A percentile compares a stretch with the other conserved stretches of the same genome.
These are phyloP conservation scores for Isoetes taiwanensis DNA, from an alignment of 75 land plant species.

Conservation along the genomic window DNA sequence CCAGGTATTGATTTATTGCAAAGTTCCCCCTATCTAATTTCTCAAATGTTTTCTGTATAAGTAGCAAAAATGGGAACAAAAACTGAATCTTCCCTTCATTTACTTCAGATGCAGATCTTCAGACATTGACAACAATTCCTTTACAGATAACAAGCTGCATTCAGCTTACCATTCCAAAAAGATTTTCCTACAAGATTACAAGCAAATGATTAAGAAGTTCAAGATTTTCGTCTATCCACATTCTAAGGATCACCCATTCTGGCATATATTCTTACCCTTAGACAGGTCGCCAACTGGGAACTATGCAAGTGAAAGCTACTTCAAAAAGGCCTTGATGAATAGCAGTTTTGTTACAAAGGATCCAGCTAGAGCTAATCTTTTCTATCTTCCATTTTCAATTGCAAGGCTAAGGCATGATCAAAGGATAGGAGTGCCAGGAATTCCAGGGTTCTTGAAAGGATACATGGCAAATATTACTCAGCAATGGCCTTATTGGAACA, in stretches of 20 bases:
- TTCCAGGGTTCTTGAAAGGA: conserved; percentile 12
- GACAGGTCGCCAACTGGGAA: conserved; percentile 30
- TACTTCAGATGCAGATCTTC: too few relatives aligned
- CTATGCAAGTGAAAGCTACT: conserved; percentile 73
- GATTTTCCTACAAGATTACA: conserved; percentile 41
- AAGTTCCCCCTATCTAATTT: too few relatives aligned
- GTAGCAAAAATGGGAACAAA: too few relatives aligned
- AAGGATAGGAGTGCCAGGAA: conserved; percentile 37
- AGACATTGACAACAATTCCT: too few relatives aligned
- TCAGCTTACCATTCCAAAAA: conserved; percentile 42
- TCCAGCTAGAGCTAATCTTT: conserved; percentile 54
- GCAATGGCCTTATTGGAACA: conserved; percentile 52
- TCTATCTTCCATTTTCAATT: conserved; percentile 64
- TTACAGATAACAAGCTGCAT: too few relatives aligned
- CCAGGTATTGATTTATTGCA: too few relatives aligned
- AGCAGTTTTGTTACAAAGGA: conserved; percentile 56
- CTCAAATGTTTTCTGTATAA: too few relatives aligned
- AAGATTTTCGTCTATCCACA: conserved; percentile 58
- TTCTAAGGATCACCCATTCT: conserved; percentile 35
- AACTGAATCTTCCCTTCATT: too few relatives aligned
- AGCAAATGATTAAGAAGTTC: conserved; percentile 45
- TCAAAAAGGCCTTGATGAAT: conserved; percentile 41
- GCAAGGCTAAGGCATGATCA: conserved; percentile 46
- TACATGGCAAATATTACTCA: conserved; percentile 13
- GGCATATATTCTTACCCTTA: conserved; percentile 35